phyloP scores from a whole-genome alignment of 2,329 filamentous ascomycete species.

The Penicillium sp. region DNA sequence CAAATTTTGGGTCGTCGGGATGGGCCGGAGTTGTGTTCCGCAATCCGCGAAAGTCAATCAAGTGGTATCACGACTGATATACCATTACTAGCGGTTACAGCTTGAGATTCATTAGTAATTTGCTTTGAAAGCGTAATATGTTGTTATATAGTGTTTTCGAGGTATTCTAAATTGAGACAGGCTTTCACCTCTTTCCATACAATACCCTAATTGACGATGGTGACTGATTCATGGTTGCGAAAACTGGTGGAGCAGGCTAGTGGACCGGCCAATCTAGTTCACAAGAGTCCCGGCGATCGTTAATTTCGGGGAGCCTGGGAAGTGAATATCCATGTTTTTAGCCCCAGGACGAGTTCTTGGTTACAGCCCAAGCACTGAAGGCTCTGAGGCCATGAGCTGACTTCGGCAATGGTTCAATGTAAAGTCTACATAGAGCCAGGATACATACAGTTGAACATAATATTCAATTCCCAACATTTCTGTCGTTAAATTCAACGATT shows the following conservation, averaged over 20 bases:
- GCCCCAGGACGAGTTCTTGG: too few species aligned
- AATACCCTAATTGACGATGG: background rate
- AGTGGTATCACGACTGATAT: too few species aligned
- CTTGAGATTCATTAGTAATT: too few species aligned
- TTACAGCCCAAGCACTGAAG: too few species aligned
- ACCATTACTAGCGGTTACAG: too few species aligned
- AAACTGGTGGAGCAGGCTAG: background rate
- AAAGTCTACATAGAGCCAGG: too few species aligned
- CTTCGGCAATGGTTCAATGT: too few species aligned
- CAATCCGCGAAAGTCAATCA: background rate
- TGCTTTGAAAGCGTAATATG: too few species aligned
- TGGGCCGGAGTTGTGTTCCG: background rate
- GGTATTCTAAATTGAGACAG: background rate
- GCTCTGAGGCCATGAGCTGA: too few species aligned
- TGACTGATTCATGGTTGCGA: background rate
- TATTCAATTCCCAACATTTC: background rate
- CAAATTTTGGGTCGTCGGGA: background rate
- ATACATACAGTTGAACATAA: background rate
- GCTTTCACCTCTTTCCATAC: background rate
- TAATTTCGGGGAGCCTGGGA: background rate
- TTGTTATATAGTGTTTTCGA: too few species aligned
- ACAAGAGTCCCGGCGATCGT: background rate
- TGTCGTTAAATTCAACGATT: background rate
- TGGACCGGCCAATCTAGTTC: background rate
- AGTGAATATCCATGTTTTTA: background rate